Conservation (phyloP, 352 stramenopile species). For the Phytophthora syringae region DNA sequence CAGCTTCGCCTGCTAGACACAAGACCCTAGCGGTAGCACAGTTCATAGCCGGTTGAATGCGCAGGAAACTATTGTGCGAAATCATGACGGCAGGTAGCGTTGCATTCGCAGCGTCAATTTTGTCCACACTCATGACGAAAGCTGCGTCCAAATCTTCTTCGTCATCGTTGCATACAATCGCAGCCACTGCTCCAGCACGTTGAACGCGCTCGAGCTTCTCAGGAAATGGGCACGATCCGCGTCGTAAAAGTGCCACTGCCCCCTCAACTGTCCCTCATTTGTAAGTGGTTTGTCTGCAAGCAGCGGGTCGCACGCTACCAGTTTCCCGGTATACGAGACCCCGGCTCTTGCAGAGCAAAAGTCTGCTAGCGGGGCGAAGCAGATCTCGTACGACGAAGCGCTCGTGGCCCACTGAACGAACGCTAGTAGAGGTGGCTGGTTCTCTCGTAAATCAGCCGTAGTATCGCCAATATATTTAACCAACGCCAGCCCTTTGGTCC, state of each 20-base stretch:
- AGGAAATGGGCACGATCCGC: slow-evolving; percentile 72
- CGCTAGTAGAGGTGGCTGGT: slow-evolving; percentile 52
- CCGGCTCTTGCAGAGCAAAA: slow-evolving; percentile 56
- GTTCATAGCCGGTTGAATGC: slow-evolving; percentile 30
- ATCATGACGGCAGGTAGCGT: slow-evolving; percentile 80
- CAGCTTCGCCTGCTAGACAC: slow-evolving; percentile 56
- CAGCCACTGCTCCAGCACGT: slow-evolving; percentile 54
- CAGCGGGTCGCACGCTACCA: slow-evolving; percentile 60
- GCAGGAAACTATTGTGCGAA: slow-evolving; percentile 48
- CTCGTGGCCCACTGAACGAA: slow-evolving; percentile 75
- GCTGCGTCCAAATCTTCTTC: slow-evolving; percentile 45
- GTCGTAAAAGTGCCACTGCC: slow-evolving; percentile 58
- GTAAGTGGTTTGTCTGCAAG: slow-evolving; percentile 45
- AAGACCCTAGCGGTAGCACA: slow-evolving; percentile 45
- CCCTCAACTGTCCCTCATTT: slow-evolving; percentile 47
- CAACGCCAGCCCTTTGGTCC: background rate
- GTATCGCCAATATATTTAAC: background rate
- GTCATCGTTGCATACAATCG: slow-evolving; percentile 78
- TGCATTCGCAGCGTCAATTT: slow-evolving; percentile 67
- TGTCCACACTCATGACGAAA: slow-evolving; percentile 82
- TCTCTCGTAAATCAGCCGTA: background rate
- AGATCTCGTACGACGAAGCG: slow-evolving; percentile 46
- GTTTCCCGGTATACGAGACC: slow-evolving; percentile 46
- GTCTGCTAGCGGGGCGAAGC: slow-evolving; percentile 69
- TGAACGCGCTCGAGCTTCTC: slow-evolving; percentile 74